phyloP scores from a whole-genome alignment of 352 stramenopile species.

The Plasmopara viticola region DNA sequence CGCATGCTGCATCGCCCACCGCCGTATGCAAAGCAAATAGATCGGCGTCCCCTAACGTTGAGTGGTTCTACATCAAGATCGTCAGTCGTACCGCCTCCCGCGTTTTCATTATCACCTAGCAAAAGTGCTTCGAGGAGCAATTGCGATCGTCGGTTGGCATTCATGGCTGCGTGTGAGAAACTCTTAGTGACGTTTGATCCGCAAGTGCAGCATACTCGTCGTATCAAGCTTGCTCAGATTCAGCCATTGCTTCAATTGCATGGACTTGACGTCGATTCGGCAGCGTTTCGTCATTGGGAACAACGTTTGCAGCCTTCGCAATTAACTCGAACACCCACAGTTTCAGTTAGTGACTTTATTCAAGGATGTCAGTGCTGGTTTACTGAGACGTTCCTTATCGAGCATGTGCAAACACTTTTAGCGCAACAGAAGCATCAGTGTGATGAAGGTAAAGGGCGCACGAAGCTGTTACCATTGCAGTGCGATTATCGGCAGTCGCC shows the following conservation, averaged over 20 bases:
- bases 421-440: constrained; percentile 24
- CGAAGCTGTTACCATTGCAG: constrained; percentile 15
- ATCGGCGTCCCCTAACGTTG: constrained; percentile 13
- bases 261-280: constrained; percentile 30
- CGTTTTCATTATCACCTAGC: constrained; percentile 8
- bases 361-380: constrained; percentile 53
- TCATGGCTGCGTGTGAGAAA: constrained; percentile 41
- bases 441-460: constrained; percentile 5
- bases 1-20: constrained; percentile 50
- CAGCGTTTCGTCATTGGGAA: constrained; percentile 50
- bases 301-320: constrained; percentile 29
- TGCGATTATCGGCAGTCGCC: constrained; percentile 12
- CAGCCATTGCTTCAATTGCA: constrained; percentile 40
- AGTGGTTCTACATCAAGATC: constrained; percentile 13
- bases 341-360: constrained; percentile 36
- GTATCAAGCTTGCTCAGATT: constrained; percentile 27
- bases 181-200: constrained; percentile 46
- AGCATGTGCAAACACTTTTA: constrained; percentile 21
- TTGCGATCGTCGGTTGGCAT: constrained; percentile 23
- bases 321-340: constrained; percentile 9
- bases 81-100: neutral
- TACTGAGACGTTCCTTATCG: constrained; percentile 34
- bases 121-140: constrained; percentile 1
- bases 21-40: constrained; percentile 20
- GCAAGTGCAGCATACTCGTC: constrained; percentile 23